Base-by-base conservation (phyloP, 1,139 yeast genomes). In the Saccharomyces hybrid region DNA sequence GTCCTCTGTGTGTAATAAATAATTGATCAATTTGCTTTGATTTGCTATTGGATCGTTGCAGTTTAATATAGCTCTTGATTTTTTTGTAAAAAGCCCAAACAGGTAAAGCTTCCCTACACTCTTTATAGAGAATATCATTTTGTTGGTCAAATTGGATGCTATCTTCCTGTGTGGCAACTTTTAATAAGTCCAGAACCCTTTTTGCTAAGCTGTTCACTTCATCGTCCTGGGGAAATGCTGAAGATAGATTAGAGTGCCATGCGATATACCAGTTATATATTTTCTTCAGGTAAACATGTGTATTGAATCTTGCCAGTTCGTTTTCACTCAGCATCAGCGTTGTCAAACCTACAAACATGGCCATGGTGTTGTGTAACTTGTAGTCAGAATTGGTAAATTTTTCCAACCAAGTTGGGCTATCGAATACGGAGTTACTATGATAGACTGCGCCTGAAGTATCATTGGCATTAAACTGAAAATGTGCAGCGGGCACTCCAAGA, bases 71-170 rank as follows among this genome's bases (percentile, higher is more conserved):
- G 13, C 83, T 73, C 51, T 73, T 76, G 38, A 86, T 63, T 65
- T 87, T 87, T 57, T 76, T 78, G 61, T 75, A 77, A 55, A 77
- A 72, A 59, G 75, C 74, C 71, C 84, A 86, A 88, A 93, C 84
- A 0, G 95, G 88, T 61, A 79, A 83, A 62, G 85, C 95, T 49
- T 76, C 72, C 1, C 74, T 69, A 51, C 84, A 76, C 28, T 76
- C 73, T 1, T 68, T 68, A 59, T 80, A 82, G 14, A 86, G 32
- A 9, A 56, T 51, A 5, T 56, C 52, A 38, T 58, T 60, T 44
- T 55, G 55, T 6, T 55, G 55, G 47, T 66, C 71, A 53, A 67
- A 67, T 6, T 41, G 14, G 2, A 54, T 42, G 41, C 66, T 60
- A 7, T 60, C 61, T 8, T 55, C 49, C 23, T 44, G 32, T 5